Base-by-base conservation (phyloP, 2,329 filamentous ascomycete species). In the Colletotrichum lindemuthianum region DNA sequence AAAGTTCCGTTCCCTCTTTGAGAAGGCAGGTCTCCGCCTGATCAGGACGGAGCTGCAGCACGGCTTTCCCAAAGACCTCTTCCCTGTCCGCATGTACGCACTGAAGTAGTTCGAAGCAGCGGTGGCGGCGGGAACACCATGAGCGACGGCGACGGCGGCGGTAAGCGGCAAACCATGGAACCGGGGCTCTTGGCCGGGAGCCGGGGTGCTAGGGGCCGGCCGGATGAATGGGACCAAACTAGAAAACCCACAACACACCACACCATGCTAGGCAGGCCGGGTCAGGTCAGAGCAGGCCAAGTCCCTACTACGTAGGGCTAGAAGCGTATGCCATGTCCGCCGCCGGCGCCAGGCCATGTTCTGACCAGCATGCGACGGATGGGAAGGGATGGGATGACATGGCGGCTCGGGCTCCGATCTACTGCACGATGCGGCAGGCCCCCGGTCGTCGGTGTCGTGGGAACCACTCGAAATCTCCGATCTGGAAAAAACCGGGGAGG, bases 71-170 rank as follows among this genome's bases (percentile, higher is more conserved):
- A 87, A 85, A 48, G 83, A 84, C 47, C 74, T 97, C 37, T 89
- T 90, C 69, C 91, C 92, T 0, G 90, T 97, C 15, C 86, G 87
- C 70, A 90, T 90, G 75, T 97, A 93, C 77, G 93, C 92, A 2
- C 77, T 97, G 70, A 87, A 86, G 70, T 67, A 56, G 56, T 50
- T 13, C 13, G 11, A 58, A 66, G 12, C 51, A 52, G 57, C 55
- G 60, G 67, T 65, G 37, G 47, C 57, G 55, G 52, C 43, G 41
- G 41, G 13, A 15, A 44, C 41, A 45, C 24, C 24, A 24, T 24
- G 24, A 24, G 39, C 40, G 52, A 47, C 33, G 36, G 51, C 59
- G 53, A 53, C 41, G 59, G 59, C 57, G 41, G 45, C 49, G 51
- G 54, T 57, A 57, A 57, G 57, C 48, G 56, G 67, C 61, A 60